Conservation (phyloP, 768 basidiomycete genomes). For the Amanita exitialis region DNA sequence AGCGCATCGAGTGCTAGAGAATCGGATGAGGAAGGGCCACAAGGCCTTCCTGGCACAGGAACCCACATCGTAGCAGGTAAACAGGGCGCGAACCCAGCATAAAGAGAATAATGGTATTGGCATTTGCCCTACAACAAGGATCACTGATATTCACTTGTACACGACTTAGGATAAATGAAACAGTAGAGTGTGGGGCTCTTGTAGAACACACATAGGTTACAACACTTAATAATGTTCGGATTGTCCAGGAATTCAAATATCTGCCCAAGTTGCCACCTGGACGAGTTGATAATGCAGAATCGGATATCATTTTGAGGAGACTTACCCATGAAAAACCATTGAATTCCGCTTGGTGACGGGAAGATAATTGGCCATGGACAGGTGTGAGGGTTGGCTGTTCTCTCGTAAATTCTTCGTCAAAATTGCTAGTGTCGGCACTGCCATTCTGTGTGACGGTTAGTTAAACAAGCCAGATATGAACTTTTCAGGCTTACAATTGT, state of each 20-base stretch:
- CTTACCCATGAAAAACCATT: constrained; percentile 93
- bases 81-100: constrained; percentile 14
- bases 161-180: constrained; percentile 9
- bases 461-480: not conserved
- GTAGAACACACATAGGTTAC: constrained; percentile 22
- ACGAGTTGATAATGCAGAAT: constrained; percentile 4
- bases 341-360: constrained; percentile 91
- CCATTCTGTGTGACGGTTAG: constrained; percentile 43
- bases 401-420: constrained; percentile 93
- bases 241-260: constrained; percentile 27
- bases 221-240: constrained; percentile 16
- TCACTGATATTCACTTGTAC: constrained; percentile 16
- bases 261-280: constrained; percentile 53
- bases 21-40: constrained; percentile 23
- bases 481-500: constrained; percentile 60
- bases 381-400: constrained; percentile 97
- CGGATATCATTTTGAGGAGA: not conserved
- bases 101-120: not conserved
- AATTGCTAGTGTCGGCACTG: constrained; percentile 84
- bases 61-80: constrained; percentile 43
- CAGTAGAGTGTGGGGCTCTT: not conserved
- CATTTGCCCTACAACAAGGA: constrained; percentile 7
- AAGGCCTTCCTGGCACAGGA: constrained; percentile 62
- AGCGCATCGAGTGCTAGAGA: constrained; percentile 30
- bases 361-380: constrained; percentile 86